Conservation (phyloP, 202 grass and related monocot species). For the Panicum hallii region DNA sequence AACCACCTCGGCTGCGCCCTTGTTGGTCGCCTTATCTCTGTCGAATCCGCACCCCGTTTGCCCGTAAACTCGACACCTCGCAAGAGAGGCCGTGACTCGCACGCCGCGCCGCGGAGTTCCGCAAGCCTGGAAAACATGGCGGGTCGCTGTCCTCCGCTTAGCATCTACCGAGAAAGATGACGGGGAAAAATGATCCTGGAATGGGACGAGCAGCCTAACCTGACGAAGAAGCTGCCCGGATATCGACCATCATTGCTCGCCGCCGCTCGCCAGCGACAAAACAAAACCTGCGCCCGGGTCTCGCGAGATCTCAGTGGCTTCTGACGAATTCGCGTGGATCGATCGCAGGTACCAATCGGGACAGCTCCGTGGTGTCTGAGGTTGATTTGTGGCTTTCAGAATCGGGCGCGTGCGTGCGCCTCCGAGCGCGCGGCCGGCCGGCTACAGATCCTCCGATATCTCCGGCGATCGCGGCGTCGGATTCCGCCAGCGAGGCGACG, state of each 20-base stretch:
- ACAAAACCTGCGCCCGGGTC: not conserved
- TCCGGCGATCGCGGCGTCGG: slow-evolving; percentile 17
- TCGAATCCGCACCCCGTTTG: not conserved
- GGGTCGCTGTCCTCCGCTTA: slow-evolving; percentile 22
- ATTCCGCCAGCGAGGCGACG: not conserved
- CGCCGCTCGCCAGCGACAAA: slow-evolving; percentile 3
- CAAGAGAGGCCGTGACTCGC: not conserved
- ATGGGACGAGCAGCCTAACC: slow-evolving; percentile 36
- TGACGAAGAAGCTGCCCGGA: slow-evolving; percentile 11
- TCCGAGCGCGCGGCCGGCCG: not conserved
- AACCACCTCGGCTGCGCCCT: not conserved
- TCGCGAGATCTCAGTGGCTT: slow-evolving; percentile 38
- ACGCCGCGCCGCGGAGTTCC: not conserved
- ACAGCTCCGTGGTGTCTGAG: not conserved
- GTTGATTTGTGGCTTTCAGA: slow-evolving; percentile 27
- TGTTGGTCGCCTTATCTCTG: slow-evolving; percentile 6
- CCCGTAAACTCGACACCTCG: slow-evolving; percentile 2
- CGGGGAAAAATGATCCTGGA: slow-evolving; percentile 6
- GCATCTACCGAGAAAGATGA: slow-evolving; percentile 15
- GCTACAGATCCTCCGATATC: not conserved
- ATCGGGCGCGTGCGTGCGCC: not conserved
- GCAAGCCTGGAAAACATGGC: not conserved
- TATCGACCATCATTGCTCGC: not conserved
- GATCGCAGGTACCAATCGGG: not conserved
- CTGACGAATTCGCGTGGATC: slow-evolving; percentile 10